phyloP scores from a whole-genome alignment of 1,139 yeast genomes.

The Zygosaccharomyces sapae region DNA sequence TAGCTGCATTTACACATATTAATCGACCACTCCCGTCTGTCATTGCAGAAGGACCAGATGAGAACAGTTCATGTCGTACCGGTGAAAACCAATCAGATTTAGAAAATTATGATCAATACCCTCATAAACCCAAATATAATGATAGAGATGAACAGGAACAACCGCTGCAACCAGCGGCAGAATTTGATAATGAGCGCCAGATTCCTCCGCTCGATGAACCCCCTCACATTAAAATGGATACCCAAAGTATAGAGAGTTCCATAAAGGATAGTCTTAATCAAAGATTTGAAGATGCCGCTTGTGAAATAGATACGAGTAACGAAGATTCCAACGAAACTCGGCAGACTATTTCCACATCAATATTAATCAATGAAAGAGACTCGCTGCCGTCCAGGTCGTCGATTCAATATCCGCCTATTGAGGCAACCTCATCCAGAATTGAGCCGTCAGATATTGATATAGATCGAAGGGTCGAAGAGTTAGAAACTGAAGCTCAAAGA shows the following conservation, averaged over 20 bases:
- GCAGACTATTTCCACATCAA: neutral
- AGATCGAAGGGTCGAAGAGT: neutral
- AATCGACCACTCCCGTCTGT: neutral
- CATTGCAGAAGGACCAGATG: neutral
- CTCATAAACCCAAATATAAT: neutral
- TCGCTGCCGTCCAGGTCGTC: neutral
- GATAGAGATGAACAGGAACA: neutral
- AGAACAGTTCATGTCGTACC: neutral
- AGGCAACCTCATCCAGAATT: neutral
- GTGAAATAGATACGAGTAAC: neutral
- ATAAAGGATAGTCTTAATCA: constrained; percentile 2
- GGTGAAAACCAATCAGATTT: neutral
- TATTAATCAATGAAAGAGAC: neutral
- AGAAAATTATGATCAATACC: neutral
- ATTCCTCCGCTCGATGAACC: neutral
- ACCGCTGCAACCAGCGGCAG: neutral
- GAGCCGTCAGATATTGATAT: neutral
- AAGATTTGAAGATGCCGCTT: constrained; percentile 1
- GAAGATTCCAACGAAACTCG: neutral
- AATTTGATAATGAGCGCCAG: neutral
- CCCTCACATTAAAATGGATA: neutral
- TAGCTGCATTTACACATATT: neutral
- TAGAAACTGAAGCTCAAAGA: neutral
- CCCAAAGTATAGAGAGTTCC: neutral
- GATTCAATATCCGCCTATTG: neutral